Conservation (phyloP, 768 basidiomycete genomes). For the Calocybe cyanea region DNA sequence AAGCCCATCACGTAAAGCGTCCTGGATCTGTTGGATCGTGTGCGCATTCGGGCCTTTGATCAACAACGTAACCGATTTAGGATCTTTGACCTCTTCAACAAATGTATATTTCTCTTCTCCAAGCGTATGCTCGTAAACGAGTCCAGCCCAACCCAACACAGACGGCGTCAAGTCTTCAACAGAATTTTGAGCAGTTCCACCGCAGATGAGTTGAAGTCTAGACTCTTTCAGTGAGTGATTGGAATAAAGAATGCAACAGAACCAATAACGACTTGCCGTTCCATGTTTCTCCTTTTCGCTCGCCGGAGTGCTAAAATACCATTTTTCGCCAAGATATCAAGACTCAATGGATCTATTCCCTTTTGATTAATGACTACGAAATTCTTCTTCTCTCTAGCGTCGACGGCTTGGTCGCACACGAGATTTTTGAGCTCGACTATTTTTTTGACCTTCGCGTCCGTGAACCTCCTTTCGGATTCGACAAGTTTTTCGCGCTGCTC, state of each 20-base stretch:
- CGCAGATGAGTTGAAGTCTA: slow-evolving; percentile 86
- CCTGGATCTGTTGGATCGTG: slow-evolving; percentile 94
- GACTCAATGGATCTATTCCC: slow-evolving; percentile 95
- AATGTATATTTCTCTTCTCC: slow-evolving; percentile 99
- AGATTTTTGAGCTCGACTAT: slow-evolving; percentile 95
- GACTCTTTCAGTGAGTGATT: slow-evolving; percentile 21
- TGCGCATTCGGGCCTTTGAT: slow-evolving; percentile 98
- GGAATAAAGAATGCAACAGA: slow-evolving; percentile 5
- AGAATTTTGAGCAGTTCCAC: slow-evolving; percentile 95
- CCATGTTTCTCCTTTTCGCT: slow-evolving; percentile 99
- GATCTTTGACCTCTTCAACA: slow-evolving; percentile 92
- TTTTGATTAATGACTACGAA: slow-evolving; percentile 99
- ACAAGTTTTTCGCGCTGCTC: slow-evolving; percentile 99
- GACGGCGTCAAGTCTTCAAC: slow-evolving; percentile 93
- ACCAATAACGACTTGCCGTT: slow-evolving; percentile 54
- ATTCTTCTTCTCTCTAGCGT: slow-evolving; percentile 75
- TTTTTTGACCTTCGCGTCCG: slow-evolving; percentile 92
- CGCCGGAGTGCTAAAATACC: slow-evolving; percentile 92
- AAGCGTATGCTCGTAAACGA: slow-evolving; percentile 98
- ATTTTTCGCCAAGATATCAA: slow-evolving; percentile 95
- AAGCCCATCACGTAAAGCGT: slow-evolving; percentile 96
- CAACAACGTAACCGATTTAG: slow-evolving; percentile 91
- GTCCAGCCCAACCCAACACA: slow-evolving; percentile 93
- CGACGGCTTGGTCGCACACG: slow-evolving; percentile 92
- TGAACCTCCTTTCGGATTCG: slow-evolving; percentile 92